These are phyloP conservation scores for Cladosporium sp. DNA, from an alignment of 2,329 filamentous ascomycete species.

Conservation along the genomic window DNA sequence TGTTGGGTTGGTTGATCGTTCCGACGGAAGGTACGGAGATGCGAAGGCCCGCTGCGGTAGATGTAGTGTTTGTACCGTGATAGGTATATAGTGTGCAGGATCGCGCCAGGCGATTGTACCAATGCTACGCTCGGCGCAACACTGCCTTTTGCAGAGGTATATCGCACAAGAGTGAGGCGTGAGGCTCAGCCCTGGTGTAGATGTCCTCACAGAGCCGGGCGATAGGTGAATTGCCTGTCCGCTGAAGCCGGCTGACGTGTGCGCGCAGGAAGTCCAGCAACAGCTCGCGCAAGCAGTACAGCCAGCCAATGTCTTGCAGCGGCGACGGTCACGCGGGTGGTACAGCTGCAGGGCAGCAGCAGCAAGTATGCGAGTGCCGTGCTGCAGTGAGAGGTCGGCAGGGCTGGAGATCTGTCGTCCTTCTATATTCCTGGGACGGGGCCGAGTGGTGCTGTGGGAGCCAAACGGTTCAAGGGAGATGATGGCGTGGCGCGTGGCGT, in stretches of 20 bases:
- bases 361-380: slow-evolving; percentile 6
- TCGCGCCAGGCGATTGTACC: slow-evolving; percentile 13
- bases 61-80: slow-evolving; percentile 1
- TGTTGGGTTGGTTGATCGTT: slow-evolving; percentile 8
- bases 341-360: slow-evolving; percentile 11
- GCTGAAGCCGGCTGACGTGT: slow-evolving; percentile 13
- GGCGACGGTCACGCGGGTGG: slow-evolving; percentile 5
- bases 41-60: neutral
- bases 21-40: slow-evolving; percentile 10
- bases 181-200: neutral
- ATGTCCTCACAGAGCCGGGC: neutral
- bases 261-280: slow-evolving; percentile 9
- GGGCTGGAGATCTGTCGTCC: neutral
- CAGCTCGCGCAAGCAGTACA: slow-evolving; percentile 7
- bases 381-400: slow-evolving; percentile 1
- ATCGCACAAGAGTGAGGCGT: neutral
- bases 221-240: slow-evolving; percentile 1
- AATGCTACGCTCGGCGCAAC: slow-evolving; percentile 10
- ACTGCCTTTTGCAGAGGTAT: neutral
- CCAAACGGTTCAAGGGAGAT: slow-evolving; percentile 11
- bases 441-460: slow-evolving; percentile 1
- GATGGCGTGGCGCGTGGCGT: slow-evolving; percentile 13
- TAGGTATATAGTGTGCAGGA: neutral
- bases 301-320: slow-evolving; percentile 11
- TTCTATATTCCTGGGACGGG: neutral